Evolutionary conservation across 352 stramenopile genomes (phyloP).

Genomic region (Globisporangium splendens): DNA sequence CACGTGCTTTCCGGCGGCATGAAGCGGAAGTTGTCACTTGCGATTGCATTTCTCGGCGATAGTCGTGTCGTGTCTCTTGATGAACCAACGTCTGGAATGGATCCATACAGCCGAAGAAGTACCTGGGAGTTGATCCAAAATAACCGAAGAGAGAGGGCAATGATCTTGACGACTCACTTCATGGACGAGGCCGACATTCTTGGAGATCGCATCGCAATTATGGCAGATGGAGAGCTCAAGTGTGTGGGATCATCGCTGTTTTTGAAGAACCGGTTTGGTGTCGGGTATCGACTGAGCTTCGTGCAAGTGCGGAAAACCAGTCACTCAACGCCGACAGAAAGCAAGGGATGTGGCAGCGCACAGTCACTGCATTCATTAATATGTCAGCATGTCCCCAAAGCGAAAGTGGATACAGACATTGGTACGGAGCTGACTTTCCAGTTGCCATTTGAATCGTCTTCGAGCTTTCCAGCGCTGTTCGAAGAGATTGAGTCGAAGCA

Average conservation of each 20-base stretch:
- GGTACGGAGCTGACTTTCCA: slow-evolving; percentile 78
- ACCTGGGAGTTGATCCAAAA: slow-evolving; percentile 87
- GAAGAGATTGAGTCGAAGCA: slow-evolving; percentile 54
- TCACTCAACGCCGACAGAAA: neutral
- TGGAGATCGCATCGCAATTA: slow-evolving; percentile 87
- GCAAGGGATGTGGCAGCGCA: neutral
- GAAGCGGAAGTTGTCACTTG: slow-evolving; percentile 77
- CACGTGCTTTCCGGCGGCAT: slow-evolving; percentile 72
- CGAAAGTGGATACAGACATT: slow-evolving; percentile 48
- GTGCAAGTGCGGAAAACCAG: slow-evolving; percentile 13
- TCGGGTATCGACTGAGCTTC: slow-evolving; percentile 73
- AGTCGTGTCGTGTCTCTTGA: slow-evolving; percentile 77
- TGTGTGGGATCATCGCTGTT: slow-evolving; percentile 69
- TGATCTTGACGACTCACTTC: slow-evolving; percentile 91
- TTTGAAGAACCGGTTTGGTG: slow-evolving; percentile 79
- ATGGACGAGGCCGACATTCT: slow-evolving; percentile 93
- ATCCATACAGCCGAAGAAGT: slow-evolving; percentile 87
- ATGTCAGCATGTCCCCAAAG: slow-evolving; percentile 29
- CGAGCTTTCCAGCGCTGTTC: slow-evolving; percentile 69
- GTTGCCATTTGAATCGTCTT: slow-evolving; percentile 56
- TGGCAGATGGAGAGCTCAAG: slow-evolving; percentile 68
- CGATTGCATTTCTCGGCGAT: slow-evolving; percentile 73
- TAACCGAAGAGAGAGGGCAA: slow-evolving; percentile 46
- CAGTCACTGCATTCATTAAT: slow-evolving; percentile 21
- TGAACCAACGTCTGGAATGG: slow-evolving; percentile 92